These are phyloP conservation scores for Teunomyces stri DNA, from an alignment of 805 yeast genomes.

Conservation along the genomic window DNA sequence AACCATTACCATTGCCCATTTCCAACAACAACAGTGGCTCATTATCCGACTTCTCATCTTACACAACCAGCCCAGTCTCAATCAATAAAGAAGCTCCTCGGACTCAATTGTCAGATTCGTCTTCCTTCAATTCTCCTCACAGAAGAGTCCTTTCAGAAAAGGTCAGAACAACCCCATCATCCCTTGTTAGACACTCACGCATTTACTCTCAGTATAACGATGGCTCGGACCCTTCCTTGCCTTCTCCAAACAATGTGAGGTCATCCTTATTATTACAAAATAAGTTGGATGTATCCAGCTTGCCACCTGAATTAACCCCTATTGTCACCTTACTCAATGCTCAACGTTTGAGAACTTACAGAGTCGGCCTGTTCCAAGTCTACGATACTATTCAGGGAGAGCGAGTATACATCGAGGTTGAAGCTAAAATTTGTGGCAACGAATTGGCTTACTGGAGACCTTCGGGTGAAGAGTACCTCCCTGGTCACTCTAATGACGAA, in stretches of 20 bases:
- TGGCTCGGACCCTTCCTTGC: constrained; percentile 4
- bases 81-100: not conserved
- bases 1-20: not conserved
- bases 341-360: constrained; percentile 66
- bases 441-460: constrained; percentile 52
- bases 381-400: constrained; percentile 20
- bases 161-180: constrained; percentile 32
- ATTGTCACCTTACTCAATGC: constrained; percentile 67
- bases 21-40: not conserved
- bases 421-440: constrained; percentile 48
- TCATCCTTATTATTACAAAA: constrained; percentile 16
- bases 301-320: constrained; percentile 69
- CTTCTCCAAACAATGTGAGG: constrained; percentile 3
- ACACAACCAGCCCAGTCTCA: not conserved
- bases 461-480: constrained; percentile 23
- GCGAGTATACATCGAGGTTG: constrained; percentile 31
- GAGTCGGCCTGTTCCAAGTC: constrained; percentile 47
- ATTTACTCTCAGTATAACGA: constrained; percentile 15
- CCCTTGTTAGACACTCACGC: constrained; percentile 32
- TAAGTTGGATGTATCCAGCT: constrained; percentile 19
- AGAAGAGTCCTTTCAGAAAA: constrained; percentile 26
- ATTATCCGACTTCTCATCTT: not conserved
- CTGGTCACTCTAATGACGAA: constrained; percentile 32
- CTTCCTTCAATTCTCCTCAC: constrained; percentile 1
- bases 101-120: not conserved